phyloP scores from a whole-genome alignment of 2,329 filamentous ascomycete genomes.

The Zasmidium citrigriseum region DNA sequence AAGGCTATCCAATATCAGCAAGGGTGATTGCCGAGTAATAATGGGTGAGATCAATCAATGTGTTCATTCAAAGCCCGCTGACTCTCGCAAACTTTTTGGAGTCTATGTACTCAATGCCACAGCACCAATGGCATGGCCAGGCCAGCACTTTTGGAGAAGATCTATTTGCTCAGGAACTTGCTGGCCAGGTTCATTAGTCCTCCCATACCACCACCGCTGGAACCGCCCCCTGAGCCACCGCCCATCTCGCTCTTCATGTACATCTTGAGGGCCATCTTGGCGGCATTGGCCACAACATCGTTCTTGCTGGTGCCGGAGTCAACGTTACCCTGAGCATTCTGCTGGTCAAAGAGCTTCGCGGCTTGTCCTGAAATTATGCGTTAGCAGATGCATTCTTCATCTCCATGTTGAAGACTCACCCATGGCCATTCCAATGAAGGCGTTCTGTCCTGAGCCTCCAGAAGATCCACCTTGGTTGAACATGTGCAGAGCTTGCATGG shows the following conservation, averaged over 20 bases:
- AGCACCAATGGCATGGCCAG: background rate
- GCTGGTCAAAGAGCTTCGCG: constrained; percentile 70
- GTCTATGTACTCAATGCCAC: background rate
- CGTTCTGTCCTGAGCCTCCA: constrained; percentile 64
- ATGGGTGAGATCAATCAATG: no score
- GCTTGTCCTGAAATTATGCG: constrained; percentile 63
- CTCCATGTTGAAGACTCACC: background rate
- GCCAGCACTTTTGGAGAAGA: background rate
- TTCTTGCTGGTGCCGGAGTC: constrained; percentile 70
- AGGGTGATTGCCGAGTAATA: no score
- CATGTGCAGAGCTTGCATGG: constrained; percentile 78
- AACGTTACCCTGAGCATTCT: constrained; percentile 55
- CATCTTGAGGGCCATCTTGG: constrained; percentile 86
- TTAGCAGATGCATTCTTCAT: background rate
- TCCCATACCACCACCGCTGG: constrained; percentile 34
- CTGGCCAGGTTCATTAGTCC: constrained; percentile 60
- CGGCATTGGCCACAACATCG: constrained; percentile 74
- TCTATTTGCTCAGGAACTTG: constrained; percentile 54
- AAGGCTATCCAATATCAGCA: no score
- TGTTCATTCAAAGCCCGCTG: background rate
- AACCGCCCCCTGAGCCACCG: constrained; percentile 48
- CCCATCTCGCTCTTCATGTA: constrained; percentile 75
- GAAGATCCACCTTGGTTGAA: constrained; percentile 51
- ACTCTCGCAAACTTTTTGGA: background rate
- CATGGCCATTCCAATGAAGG: constrained; percentile 65